Conservation (phyloP, 306 rosid genomes). For the Malus fusca region DNA sequence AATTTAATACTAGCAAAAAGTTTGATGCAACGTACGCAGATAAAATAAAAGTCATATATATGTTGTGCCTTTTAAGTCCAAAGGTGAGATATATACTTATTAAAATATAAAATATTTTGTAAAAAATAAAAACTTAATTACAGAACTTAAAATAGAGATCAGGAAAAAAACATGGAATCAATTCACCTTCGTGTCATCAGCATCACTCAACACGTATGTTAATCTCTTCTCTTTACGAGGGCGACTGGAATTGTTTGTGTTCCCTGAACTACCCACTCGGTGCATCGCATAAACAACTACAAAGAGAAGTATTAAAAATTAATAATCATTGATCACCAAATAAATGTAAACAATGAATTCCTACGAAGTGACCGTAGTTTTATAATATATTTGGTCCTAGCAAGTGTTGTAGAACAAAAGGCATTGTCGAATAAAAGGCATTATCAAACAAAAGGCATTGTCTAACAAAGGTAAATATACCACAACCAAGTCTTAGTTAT, state of each 20-base stretch:
- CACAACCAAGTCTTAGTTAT: background rate
- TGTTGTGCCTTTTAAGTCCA: background rate
- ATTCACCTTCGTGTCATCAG: slow-evolving; percentile 73
- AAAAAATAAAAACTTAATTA: background rate
- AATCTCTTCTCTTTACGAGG: slow-evolving; percentile 95
- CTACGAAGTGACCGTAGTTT: background rate
- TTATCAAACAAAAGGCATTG: background rate
- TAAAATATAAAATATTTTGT: background rate
- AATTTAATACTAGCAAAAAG: background rate
- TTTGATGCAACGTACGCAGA: background rate
- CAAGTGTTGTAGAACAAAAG: background rate
- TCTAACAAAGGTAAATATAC: background rate
- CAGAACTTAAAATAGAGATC: slow-evolving; percentile 8
- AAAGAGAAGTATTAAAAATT: background rate
- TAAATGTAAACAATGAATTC: background rate
- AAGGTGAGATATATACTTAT: background rate
- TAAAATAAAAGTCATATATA: background rate
- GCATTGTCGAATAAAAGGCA: no score
- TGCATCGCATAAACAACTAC: slow-evolving; percentile 71
- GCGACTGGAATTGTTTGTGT: slow-evolving; percentile 73
- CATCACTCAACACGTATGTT: slow-evolving; percentile 77
- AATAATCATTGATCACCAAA: background rate
- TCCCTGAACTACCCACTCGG: slow-evolving; percentile 96
- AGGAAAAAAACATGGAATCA: background rate
- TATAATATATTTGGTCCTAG: background rate